A percentile compares a stretch with the other conserved stretches of the same genome.
Conservation (phyloP, 345 rosid species). For the Salix viminalis region DNA sequence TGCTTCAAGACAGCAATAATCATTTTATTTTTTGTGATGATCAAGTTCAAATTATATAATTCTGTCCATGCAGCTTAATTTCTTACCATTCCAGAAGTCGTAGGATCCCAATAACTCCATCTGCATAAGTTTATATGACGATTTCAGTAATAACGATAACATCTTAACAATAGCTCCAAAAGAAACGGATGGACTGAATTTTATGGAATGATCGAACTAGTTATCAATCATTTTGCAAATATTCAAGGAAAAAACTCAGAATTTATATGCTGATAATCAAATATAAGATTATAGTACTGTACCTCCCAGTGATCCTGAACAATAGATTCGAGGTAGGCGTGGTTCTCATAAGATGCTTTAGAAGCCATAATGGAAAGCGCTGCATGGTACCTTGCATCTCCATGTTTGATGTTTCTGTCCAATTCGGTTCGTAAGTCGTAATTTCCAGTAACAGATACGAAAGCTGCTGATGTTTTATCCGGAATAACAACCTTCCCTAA, state of each 20-base stretch:
- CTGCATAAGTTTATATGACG: conserved; percentile 18
- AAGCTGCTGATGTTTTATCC: conserved; percentile 35
- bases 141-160: neutral
- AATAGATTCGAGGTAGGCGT: conserved; percentile 34
- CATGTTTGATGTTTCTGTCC: conserved; percentile 35
- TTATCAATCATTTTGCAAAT: too few species aligned
- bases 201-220: too few species aligned
- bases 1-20: conserved; percentile 3
- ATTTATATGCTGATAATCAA: too few species aligned
- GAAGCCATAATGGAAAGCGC: conserved; percentile 62
- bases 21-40: too few species aligned
- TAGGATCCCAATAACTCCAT: conserved; percentile 54
- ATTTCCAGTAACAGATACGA: conserved; percentile 42
- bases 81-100: conserved; percentile 69
- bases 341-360: conserved; percentile 63
- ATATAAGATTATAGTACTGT: neutral
- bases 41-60: too few species aligned
- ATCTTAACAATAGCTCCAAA: neutral
- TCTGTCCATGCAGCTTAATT: too few species aligned
- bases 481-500: conserved; percentile 21
- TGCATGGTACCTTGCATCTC: conserved; percentile 41
- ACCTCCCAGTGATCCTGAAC: conserved; percentile 60
- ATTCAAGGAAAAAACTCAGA: too few species aligned
- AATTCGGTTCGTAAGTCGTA: conserved; percentile 44
- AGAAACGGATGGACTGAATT: too few species aligned